Percentiles rank a stretch among this genome's conserved stretches.
These are phyloP conservation scores for Pilaira anomala DNA, from an alignment of 192 early-diverging fungal species.

Conservation along the genomic window DNA sequence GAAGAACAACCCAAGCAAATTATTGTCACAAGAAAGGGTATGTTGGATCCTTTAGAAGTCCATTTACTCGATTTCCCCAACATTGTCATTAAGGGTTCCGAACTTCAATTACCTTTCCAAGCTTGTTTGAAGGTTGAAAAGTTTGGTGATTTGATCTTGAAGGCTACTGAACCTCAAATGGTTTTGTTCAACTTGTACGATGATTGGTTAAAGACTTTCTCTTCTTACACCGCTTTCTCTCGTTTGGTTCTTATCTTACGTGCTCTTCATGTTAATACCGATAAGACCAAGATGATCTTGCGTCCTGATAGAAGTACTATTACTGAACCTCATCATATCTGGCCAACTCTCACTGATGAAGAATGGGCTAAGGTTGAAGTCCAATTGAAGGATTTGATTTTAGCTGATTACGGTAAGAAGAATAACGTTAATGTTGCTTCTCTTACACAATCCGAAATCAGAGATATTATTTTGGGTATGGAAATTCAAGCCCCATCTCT, in stretches of 20 bases:
- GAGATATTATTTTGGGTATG: constrained; percentile 99
- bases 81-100: constrained; percentile 97
- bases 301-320: constrained; percentile 91
- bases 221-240: constrained; percentile 97
- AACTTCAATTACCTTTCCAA: constrained; percentile 97
- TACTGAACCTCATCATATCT: constrained; percentile 95
- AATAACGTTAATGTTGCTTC: constrained; percentile 98
- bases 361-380: constrained; percentile 98
- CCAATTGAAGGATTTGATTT: constrained; percentile 92
- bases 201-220: constrained; percentile 94
- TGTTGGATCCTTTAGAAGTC: constrained; percentile 98
- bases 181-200: constrained; percentile 86
- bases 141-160: constrained; percentile 97
- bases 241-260: constrained; percentile 94
- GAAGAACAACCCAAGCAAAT: constrained; percentile 99
- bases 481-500: constrained; percentile 96
- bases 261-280: constrained; percentile 96
- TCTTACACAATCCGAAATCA: constrained; percentile 93
- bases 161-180: constrained; percentile 99
- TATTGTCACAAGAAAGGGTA: constrained; percentile 98
- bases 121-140: constrained; percentile 98
- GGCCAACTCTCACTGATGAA: constrained; percentile 95
- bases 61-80: constrained; percentile 98
- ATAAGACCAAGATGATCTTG: constrained; percentile 95
- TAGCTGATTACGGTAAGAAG: constrained; percentile 99